Conservation (phyloP, 2,329 filamentous ascomycete species). For the Colletotrichum sp. region DNA sequence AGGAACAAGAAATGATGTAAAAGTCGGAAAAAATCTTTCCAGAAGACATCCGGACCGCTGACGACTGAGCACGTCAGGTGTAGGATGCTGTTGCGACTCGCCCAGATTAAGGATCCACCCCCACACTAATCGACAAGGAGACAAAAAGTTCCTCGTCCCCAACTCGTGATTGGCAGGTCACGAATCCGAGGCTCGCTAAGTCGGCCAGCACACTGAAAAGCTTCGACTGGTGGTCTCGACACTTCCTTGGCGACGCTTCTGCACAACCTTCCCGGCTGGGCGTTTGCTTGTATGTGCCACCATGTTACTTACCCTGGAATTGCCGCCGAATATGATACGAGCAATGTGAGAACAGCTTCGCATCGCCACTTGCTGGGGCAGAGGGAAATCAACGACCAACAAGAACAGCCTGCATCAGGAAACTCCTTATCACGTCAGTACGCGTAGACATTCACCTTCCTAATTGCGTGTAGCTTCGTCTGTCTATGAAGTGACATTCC, state of each 20-base stretch:
- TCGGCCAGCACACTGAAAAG: neutral
- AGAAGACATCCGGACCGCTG: neutral
- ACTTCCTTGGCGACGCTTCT: neutral
- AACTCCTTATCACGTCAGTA: neutral
- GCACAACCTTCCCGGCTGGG: constrained; percentile 3
- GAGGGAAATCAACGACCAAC: neutral
- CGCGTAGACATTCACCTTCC: neutral
- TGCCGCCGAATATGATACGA: neutral
- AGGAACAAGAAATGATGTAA: neutral
- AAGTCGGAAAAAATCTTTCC: neutral
- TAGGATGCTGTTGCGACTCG: neutral
- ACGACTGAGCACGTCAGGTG: constrained; percentile 14
- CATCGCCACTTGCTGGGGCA: neutral
- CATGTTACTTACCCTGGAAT: neutral
- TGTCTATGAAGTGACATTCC: neutral
- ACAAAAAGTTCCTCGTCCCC: neutral
- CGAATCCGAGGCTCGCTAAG: neutral
- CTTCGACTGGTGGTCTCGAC: neutral
- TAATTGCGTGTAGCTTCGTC: neutral
- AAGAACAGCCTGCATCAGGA: neutral
- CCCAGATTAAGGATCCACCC: neutral
- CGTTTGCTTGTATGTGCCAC: neutral
- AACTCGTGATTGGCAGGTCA: neutral
- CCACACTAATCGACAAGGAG: neutral
- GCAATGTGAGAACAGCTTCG: neutral